A percentile compares a stretch with the other conserved stretches of the same genome.
Conservation (phyloP, 495 filamentous ascomycete species). For the Penicillium manginii region DNA sequence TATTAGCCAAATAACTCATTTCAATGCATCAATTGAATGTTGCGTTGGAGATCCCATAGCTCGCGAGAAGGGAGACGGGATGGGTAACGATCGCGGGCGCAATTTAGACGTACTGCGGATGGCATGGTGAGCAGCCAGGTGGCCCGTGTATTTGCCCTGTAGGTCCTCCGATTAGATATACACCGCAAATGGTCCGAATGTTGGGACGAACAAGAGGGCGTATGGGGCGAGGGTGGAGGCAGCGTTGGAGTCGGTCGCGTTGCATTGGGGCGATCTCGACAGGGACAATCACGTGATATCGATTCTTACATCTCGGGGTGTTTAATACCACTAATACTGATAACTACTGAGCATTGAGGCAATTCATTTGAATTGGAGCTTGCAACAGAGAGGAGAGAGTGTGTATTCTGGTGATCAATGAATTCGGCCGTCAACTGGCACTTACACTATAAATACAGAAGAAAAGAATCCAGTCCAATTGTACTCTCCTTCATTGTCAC, state of each 20-base stretch:
- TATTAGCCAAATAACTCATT: slow-evolving; percentile 9
- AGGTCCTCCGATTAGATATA: background rate
- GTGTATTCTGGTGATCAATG: slow-evolving; percentile 19
- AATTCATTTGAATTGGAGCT: no score
- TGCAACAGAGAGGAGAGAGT: slow-evolving; percentile 5
- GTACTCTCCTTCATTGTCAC: slow-evolving; percentile 6
- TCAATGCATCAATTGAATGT: no score
- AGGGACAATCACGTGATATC: slow-evolving; percentile 20
- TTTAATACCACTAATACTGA: background rate
- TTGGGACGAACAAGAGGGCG: background rate
- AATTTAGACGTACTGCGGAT: slow-evolving; percentile 45
- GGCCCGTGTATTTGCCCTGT: slow-evolving; percentile 6
- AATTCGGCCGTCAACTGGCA: slow-evolving; percentile 15
- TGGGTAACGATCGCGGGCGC: slow-evolving; percentile 11
- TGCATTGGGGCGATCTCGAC: slow-evolving; percentile 6
- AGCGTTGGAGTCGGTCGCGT: slow-evolving; percentile 7
- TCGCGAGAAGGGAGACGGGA: background rate
- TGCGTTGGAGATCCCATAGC: background rate
- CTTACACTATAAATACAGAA: slow-evolving; percentile 34
- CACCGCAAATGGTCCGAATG: background rate
- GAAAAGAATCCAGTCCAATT: slow-evolving; percentile 18
- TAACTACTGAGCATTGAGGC: background rate
- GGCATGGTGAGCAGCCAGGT: slow-evolving; percentile 35
- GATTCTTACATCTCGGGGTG: background rate
- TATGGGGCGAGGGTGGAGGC: background rate